phyloP scores from a whole-genome alignment of 2,329 filamentous ascomycete species.

The Coniochaeta hoffmannii region DNA sequence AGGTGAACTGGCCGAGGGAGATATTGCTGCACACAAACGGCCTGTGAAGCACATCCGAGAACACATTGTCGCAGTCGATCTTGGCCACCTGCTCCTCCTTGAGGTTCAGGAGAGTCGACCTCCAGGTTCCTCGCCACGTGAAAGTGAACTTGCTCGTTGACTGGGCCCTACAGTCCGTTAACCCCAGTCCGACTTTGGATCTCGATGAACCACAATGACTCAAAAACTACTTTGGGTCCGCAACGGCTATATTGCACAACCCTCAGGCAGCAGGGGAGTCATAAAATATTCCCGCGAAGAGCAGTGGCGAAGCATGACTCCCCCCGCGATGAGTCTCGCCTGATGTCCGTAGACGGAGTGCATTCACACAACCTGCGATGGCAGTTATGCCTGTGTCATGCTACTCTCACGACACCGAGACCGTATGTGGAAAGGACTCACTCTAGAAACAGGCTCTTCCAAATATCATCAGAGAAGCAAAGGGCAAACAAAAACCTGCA shows the following conservation, averaged over 20 bases:
- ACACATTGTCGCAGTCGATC: conserved; percentile 70
- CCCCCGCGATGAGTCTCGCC: neutral
- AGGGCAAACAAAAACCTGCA: conserved; percentile 87
- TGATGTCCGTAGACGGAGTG: neutral
- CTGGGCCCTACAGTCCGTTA: conserved; percentile 21
- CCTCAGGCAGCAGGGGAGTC: neutral
- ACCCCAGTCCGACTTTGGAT: conserved; percentile 1
- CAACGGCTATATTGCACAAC: neutral
- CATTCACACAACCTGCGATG: neutral
- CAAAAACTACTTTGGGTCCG: conserved; percentile 1
- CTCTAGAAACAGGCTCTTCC: conserved; percentile 79
- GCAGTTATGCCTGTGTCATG: neutral
- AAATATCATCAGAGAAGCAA: conserved; percentile 75
- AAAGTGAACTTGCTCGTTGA: conserved; percentile 31
- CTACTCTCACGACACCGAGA: neutral
- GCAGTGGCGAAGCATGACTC: neutral
- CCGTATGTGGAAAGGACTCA: conserved; percentile 49
- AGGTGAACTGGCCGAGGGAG: conserved; percentile 55
- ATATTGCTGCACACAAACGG: conserved; percentile 86
- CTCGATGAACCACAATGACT: neutral
- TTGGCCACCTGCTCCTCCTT: conserved; percentile 39
- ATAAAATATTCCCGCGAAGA: neutral
- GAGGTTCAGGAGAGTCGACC: conserved; percentile 64
- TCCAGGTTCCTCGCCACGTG: conserved; percentile 78
- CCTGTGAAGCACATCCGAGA: conserved; percentile 82